phyloP scores from a whole-genome alignment of 192 early-diverging fungal genomes.

The Rhizoclosmatium sp. region DNA sequence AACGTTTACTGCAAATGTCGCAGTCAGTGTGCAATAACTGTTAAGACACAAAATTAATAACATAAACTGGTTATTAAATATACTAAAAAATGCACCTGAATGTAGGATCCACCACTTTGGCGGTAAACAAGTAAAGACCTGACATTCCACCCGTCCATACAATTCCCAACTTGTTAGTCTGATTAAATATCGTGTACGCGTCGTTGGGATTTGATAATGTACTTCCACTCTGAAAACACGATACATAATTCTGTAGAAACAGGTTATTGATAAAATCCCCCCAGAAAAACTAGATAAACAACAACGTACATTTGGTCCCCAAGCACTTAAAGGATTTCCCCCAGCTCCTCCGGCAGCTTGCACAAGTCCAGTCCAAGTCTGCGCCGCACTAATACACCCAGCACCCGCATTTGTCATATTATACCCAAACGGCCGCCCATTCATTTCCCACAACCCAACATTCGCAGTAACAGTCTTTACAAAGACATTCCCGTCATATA shows the following conservation, averaged over 20 bases:
- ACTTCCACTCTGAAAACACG: slow-evolving; percentile 6
- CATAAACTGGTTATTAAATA: slow-evolving; percentile 3
- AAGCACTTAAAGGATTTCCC: slow-evolving; percentile 1
- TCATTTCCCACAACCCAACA: slow-evolving; percentile 34
- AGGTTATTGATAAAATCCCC: neutral
- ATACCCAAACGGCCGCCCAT: slow-evolving; percentile 26
- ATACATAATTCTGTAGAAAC: slow-evolving; percentile 13
- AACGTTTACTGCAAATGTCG: slow-evolving; percentile 32
- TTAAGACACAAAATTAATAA: neutral
- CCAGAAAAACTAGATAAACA: neutral
- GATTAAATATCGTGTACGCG: slow-evolving; percentile 39
- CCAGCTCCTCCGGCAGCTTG: neutral
- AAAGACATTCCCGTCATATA: slow-evolving; percentile 20
- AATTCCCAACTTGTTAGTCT: slow-evolving; percentile 19
- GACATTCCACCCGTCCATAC: slow-evolving; percentile 26
- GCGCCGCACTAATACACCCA: slow-evolving; percentile 21
- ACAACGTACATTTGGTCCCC: slow-evolving; percentile 11
- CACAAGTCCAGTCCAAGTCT: slow-evolving; percentile 30
- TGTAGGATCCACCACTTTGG: slow-evolving; percentile 27
- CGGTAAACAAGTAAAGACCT: slow-evolving; percentile 38
- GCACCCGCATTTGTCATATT: slow-evolving; percentile 20
- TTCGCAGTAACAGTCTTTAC: slow-evolving; percentile 26
- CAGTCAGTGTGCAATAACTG: slow-evolving; percentile 33
- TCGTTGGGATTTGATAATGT: neutral
- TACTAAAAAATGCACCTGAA: slow-evolving; percentile 34